Base-by-base conservation (phyloP, 1,284 basidiomycete genomes). In the Pseudozyma sp. region DNA sequence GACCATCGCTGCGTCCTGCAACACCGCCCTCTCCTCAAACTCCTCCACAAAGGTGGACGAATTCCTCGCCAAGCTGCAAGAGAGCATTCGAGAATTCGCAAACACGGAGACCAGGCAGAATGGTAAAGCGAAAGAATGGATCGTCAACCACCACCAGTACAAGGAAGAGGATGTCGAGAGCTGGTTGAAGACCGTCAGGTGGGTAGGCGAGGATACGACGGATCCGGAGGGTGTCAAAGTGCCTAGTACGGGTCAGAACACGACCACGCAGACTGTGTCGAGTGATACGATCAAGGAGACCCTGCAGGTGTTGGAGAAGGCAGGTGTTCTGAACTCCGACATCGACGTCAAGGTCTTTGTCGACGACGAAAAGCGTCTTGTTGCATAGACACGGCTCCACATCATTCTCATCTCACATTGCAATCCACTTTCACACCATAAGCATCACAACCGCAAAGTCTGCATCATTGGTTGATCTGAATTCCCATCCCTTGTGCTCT, bases 111-210 rank as follows among this genome's bases (percentile, higher is more conserved):
- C 64, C 0, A 51, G 75, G 1, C 31, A 62, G 6, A 33, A 46
- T 13, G 58, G 69, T 4, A 19, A 47, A 11, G 63, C 68, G 5
- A 49, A 57, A 14, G n/a, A 54, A 6, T 78, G 57, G 19, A 79
- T 84, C 49, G 60, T 74, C 24, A 19, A 65, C 14, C 67, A 68
- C 45, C 75, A 79, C 40, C 54, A 55, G 16, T 83, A 97, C 81
- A 88, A 90, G 49, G 89, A 91, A 58, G 88, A 89, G 66, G 94
- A 95, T 80, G 89, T 95, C 69, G 86, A 88, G 85, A 90, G 90
- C 40, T 79, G 87, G 84, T 56, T 76, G 24, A 59, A 70, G 19
- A 78, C 77, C 14, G 78, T 84, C 5, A 70, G 81, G 5, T 83
- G 80, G 80, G 78, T 58, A 0, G 77, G 77, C 3, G 81, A 83